Base-by-base conservation (phyloP, 352 stramenopile genomes). In the Pythium guiyangense region DNA sequence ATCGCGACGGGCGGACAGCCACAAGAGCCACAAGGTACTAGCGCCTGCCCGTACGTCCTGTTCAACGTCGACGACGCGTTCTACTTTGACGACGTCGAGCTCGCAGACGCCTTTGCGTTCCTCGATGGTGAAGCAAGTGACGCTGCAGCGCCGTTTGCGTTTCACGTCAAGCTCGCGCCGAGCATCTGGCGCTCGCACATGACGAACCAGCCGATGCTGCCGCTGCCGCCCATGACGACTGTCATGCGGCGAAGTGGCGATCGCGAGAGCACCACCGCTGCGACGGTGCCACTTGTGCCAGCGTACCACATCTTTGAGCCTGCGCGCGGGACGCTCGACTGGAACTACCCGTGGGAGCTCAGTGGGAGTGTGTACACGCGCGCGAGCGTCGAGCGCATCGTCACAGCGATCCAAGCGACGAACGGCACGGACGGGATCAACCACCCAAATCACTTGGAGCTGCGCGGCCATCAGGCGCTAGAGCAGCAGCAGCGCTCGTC, bases 311-410 rank as follows among this genome's bases (percentile, higher is more conserved):
- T 63, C 52, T 86, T 88, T 66, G 60, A 80, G 25, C 71, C 78
- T 25, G 63, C 72, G 45, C 52, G 65, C n/a, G 79, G 76, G 6
- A 29, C 17, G 4, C 64, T 74, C 31, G 87, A 96, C 49, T 96
- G 82, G 82, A 74, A 83, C 43, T 96, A 96, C 57, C 82, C 84
- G 8, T 96, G 85, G 68, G 87, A 96, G 67, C 68, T 96, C 25
- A 94, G 83, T 49, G 84, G 82, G n/a, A 87, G 77, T 3, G 59
- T 96, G 17, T 96, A 96, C 61, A 62, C 62, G 20, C 61, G 57
- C 31, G 37, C 40, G 10, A 72, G 74, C 22, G 69, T 77, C 25
- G 17, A 57, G 31, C 70, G 37, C 42, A 66, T 80, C 40, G 53
- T 82, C 29, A 48, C 52, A 22, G 72, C 39, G 26, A 73, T 77